phyloP scores from a whole-genome alignment of 306 rosid genomes.

The Cotoneaster glaucophyllus region DNA sequence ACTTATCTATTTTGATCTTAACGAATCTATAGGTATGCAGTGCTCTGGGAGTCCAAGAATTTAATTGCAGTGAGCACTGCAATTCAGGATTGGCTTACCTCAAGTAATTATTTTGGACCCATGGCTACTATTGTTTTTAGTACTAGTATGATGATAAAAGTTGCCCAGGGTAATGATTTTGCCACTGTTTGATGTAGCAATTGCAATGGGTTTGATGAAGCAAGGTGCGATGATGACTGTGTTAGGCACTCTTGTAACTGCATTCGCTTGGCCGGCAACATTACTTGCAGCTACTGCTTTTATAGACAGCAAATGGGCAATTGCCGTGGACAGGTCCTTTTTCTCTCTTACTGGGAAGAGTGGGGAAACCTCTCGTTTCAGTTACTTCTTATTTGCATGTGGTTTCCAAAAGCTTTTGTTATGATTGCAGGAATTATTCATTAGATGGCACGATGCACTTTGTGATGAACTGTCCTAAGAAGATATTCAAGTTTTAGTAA shows the following conservation, averaged over 20 bases:
- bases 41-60: constrained; percentile 49
- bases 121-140: constrained; percentile 10
- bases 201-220: constrained; percentile 46
- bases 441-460: neutral
- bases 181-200: constrained; percentile 17
- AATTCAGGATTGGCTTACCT: constrained; percentile 52
- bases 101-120: constrained; percentile 32
- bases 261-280: constrained; percentile 49
- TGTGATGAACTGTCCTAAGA: too few relatives aligned
- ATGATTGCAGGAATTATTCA: neutral
- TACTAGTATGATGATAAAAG: neutral
- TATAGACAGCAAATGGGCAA: constrained; percentile 50
- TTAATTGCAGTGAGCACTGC: constrained; percentile 54
- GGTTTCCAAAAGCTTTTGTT: neutral
- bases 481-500: neutral
- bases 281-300: constrained; percentile 38
- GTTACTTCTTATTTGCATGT: neutral
- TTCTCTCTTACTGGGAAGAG: neutral
- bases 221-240: constrained; percentile 58
- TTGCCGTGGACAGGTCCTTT: constrained; percentile 43
- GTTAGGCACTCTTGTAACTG: constrained; percentile 31
- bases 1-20: constrained; percentile 28
- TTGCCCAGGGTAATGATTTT: constrained; percentile 2
- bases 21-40: constrained; percentile 37
- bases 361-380: neutral